Percentiles rank a stretch among this genome's conserved stretches.
Conservation (phyloP, 2,329 filamentous ascomycete genomes). For the Chaetomium sp. region DNA sequence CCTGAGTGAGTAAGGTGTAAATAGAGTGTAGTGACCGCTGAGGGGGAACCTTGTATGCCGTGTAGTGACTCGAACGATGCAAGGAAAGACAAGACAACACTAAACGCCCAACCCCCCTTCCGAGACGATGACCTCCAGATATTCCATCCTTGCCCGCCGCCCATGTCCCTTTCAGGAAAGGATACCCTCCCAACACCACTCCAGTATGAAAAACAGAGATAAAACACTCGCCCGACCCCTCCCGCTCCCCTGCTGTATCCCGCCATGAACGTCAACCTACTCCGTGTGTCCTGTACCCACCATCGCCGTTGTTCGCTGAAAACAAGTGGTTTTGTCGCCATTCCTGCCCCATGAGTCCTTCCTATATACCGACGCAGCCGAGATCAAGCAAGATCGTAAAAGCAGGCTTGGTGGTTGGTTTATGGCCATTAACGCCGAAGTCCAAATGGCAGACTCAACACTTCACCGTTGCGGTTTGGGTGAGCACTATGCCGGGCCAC, state of each 20-base stretch:
- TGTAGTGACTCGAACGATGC: neutral
- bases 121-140: conserved; percentile 5
- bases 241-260: neutral
- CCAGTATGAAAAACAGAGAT: neutral
- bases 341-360: neutral
- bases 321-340: neutral
- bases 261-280: neutral
- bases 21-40: conserved; percentile 3
- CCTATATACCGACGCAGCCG: conserved; percentile 4
- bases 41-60: conserved; percentile 1
- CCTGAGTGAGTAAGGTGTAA: neutral
- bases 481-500: too few relatives aligned
- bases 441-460: too few relatives aligned
- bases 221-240: neutral
- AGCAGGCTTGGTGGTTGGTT: neutral
- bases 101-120: conserved; percentile 2
- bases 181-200: conserved; percentile 3
- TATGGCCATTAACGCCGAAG: neutral
- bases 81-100: neutral
- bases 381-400: neutral
- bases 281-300: neutral
- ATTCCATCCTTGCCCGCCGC: neutral
- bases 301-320: neutral
- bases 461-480: too few relatives aligned
- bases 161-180: neutral